phyloP scores from a whole-genome alignment of 2,329 filamentous ascomycete species.

The Pyrenophora teres region DNA sequence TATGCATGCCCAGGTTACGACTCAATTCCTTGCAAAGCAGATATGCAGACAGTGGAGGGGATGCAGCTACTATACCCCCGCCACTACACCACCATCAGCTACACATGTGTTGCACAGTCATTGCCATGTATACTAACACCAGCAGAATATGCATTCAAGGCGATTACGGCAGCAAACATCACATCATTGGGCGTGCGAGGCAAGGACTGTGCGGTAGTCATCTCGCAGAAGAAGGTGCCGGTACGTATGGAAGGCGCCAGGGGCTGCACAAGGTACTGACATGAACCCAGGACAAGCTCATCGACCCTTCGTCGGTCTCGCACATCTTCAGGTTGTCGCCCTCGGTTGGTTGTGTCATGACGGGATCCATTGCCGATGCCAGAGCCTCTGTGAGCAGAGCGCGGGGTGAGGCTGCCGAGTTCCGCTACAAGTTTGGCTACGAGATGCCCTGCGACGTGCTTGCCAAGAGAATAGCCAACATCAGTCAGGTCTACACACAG shows the following conservation, averaged over 20 bases:
- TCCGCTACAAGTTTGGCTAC: constrained; percentile 98
- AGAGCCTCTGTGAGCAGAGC: constrained; percentile 90
- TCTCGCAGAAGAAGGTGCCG: constrained; percentile 99
- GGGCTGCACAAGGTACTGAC: constrained; percentile 14
- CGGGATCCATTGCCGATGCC: constrained; percentile 96
- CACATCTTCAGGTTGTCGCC: constrained; percentile 97
- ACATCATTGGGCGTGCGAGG: constrained; percentile 95
- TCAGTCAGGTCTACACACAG: constrained; percentile 99
- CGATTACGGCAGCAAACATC: constrained; percentile 98
- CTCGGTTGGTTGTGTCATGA: constrained; percentile 97
- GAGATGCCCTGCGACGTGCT: constrained; percentile 99
- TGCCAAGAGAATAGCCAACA: constrained; percentile 96
- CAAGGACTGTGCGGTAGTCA: constrained; percentile 94
- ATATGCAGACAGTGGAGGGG: too few species aligned
- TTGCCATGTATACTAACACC: constrained; percentile 18
- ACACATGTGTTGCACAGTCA: background rate
- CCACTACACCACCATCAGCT: background rate
- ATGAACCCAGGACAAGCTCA: constrained; percentile 83
- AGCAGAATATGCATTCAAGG: constrained; percentile 99
- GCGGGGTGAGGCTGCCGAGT: constrained; percentile 94
- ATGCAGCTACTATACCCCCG: background rate
- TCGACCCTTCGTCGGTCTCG: constrained; percentile 94
- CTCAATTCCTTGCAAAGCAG: too few species aligned
- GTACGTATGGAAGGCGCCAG: constrained; percentile 61
- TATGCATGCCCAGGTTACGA: constrained; percentile 55